Evolutionary conservation across 2,329 filamentous ascomycete genomes (phyloP).

Genomic region (Talaromyces sp.): DNA sequence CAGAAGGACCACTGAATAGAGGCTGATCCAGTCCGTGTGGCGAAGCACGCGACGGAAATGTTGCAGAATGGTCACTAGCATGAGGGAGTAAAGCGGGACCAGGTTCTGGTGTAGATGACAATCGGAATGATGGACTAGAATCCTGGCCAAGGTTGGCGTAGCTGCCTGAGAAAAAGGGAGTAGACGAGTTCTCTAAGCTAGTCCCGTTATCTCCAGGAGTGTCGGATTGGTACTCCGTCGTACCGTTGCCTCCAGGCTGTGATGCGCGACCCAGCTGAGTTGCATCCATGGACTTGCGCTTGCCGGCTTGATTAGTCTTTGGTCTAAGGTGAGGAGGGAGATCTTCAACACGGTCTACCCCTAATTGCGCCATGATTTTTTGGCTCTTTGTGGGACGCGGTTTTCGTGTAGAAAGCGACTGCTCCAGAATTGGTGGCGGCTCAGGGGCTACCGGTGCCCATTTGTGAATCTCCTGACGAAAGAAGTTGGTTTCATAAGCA

Average conservation of each 20-base stretch:
- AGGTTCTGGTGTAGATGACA: slow-evolving; percentile 27
- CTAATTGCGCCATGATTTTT: slow-evolving; percentile 85
- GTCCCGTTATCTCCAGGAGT: slow-evolving; percentile 16
- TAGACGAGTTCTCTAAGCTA: slow-evolving; percentile 25
- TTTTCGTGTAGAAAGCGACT: slow-evolving; percentile 88
- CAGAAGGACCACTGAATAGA: slow-evolving; percentile 41
- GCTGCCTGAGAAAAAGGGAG: slow-evolving; percentile 38
- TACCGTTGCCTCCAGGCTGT: slow-evolving; percentile 24
- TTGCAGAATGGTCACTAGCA: slow-evolving; percentile 33
- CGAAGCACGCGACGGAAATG: slow-evolving; percentile 41
- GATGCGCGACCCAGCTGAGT: slow-evolving; percentile 29
- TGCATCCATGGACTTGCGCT: slow-evolving; percentile 65
- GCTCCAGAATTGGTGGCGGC: slow-evolving; percentile 78
- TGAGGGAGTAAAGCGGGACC: slow-evolving; percentile 39
- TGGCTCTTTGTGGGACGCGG: slow-evolving; percentile 95
- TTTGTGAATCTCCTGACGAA: slow-evolving; percentile 91
- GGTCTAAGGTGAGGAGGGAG: slow-evolving; percentile 77
- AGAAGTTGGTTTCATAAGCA: slow-evolving; percentile 93
- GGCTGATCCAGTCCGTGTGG: slow-evolving; percentile 35
- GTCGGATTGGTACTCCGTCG: slow-evolving; percentile 19
- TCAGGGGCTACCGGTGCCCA: slow-evolving; percentile 87
- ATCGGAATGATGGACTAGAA: slow-evolving; percentile 36
- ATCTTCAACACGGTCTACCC: slow-evolving; percentile 85
- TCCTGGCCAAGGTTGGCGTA: slow-evolving; percentile 38
- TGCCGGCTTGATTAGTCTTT: slow-evolving; percentile 66